A percentile compares a stretch with the other conserved stretches of the same genome.
Conservation (phyloP, 805 yeast species). For the Ogataea zsoltii region DNA sequence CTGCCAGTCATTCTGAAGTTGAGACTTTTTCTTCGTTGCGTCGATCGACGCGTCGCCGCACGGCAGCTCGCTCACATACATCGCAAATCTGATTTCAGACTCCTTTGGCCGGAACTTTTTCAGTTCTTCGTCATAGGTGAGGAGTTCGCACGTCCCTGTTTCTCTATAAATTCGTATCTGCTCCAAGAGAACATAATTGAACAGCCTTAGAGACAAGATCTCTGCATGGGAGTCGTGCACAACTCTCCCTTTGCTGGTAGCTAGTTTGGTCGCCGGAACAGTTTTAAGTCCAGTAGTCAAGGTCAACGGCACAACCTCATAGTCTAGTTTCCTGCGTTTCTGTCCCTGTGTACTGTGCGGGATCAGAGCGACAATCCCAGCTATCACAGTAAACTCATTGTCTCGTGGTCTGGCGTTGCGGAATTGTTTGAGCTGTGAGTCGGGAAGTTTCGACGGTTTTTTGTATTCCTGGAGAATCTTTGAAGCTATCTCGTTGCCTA, state of each 20-base stretch:
- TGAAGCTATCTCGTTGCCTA: conserved; percentile 21
- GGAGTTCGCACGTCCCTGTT: conserved; percentile 13
- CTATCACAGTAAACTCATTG: conserved; percentile 82
- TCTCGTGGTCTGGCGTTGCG: conserved; percentile 56
- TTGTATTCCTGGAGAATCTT: conserved; percentile 16
- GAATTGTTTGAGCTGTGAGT: conserved; percentile 12
- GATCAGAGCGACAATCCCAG: conserved; percentile 60
- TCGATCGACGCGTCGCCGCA: conserved; percentile 90
- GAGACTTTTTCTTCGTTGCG: conserved; percentile 27
- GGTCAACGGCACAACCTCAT: conserved; percentile 40
- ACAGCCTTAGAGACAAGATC: conserved; percentile 65
- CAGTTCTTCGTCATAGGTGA: conserved; percentile 14
- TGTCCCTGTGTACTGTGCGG: conserved; percentile 3
- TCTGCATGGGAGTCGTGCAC: conserved; percentile 94
- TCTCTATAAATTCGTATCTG: conserved; percentile 39
- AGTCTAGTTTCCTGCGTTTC: conserved; percentile 11
- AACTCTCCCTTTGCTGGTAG: conserved; percentile 49
- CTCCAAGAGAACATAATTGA: conserved; percentile 60
- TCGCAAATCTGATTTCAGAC: conserved; percentile 45
- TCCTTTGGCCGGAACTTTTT: conserved; percentile 34
- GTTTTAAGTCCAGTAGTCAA: conserved; percentile 85
- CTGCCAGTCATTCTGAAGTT: conserved; percentile 21
- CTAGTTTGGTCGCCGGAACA: conserved; percentile 52
- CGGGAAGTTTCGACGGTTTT: conserved; percentile 12
- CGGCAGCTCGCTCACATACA: conserved; percentile 75